Conservation (phyloP, 2,329 filamentous ascomycete species). For the Ceratocystis ficicola region DNA sequence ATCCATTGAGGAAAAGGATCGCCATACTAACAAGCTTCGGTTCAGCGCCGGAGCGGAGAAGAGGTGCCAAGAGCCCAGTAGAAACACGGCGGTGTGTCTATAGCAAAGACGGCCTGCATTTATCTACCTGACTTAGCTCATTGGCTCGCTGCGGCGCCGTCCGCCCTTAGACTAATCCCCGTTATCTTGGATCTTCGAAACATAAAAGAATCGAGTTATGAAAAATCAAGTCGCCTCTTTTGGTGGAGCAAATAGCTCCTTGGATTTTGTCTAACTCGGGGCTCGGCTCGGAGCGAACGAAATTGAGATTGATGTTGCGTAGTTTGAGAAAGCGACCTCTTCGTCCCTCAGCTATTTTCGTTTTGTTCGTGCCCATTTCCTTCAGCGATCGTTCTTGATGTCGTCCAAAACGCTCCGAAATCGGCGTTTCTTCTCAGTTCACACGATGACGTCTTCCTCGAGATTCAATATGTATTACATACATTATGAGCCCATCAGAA, state of each 20-base stretch:
- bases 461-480: too few relatives aligned
- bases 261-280: background rate
- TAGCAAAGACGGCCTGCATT: background rate
- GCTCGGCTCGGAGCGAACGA: conserved; percentile 7
- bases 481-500: too few relatives aligned
- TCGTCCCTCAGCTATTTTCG: too few relatives aligned
- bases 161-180: background rate
- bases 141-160: background rate
- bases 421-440: background rate
- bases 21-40: background rate
- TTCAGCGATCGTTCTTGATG: background rate
- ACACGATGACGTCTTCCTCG: background rate
- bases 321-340: background rate
- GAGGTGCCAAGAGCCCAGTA: background rate
- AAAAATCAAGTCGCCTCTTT: background rate
- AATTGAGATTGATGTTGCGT: background rate
- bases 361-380: background rate
- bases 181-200: background rate
- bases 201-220: conserved; percentile 17
- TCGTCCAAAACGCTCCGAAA: background rate
- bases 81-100: background rate
- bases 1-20: background rate
- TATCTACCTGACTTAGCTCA: background rate
- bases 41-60: background rate
- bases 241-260: background rate